These are phyloP conservation scores for Aegilops longissima DNA, from an alignment of 176 grass and related monocot species.

Conservation along the genomic window DNA sequence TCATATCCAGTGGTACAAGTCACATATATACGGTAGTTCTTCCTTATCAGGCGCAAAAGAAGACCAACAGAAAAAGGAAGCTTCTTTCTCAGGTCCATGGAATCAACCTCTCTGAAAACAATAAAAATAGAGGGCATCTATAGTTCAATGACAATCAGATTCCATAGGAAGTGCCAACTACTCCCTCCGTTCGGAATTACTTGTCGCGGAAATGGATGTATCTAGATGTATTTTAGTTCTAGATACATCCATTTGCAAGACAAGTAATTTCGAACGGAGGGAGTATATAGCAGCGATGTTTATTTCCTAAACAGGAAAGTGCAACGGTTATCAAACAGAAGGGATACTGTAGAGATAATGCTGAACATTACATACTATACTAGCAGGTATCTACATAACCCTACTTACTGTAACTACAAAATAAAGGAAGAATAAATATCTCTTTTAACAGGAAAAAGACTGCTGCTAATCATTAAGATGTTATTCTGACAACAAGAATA, in stretches of 20 bases:
- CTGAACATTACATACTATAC: background rate
- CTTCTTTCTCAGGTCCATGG: conserved; percentile 90
- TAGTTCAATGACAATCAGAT: background rate
- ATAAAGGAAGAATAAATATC: background rate
- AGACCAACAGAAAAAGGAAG: conserved; percentile 94
- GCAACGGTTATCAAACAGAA: background rate
- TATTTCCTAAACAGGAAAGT: background rate
- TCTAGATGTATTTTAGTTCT: too few relatives aligned
- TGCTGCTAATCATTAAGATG: background rate
- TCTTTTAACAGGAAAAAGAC: background rate
- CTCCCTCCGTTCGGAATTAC: too few relatives aligned
- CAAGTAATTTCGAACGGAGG: too few relatives aligned
- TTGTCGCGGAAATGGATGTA: too few relatives aligned
- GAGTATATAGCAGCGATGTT: background rate
- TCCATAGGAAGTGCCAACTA: background rate
- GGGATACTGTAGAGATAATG: background rate
- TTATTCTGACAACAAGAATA: background rate
- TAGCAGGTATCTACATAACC: background rate
- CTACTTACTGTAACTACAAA: conserved; percentile 7
- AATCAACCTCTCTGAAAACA: conserved; percentile 79
- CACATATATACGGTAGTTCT: conserved; percentile 88
- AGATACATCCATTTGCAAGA: too few relatives aligned
- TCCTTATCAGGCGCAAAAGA: conserved; percentile 84
- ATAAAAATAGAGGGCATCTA: background rate
- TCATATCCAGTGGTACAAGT: conserved; percentile 98